Conservation (phyloP, 345 rosid genomes). For the Orychophragmus violaceus region DNA sequence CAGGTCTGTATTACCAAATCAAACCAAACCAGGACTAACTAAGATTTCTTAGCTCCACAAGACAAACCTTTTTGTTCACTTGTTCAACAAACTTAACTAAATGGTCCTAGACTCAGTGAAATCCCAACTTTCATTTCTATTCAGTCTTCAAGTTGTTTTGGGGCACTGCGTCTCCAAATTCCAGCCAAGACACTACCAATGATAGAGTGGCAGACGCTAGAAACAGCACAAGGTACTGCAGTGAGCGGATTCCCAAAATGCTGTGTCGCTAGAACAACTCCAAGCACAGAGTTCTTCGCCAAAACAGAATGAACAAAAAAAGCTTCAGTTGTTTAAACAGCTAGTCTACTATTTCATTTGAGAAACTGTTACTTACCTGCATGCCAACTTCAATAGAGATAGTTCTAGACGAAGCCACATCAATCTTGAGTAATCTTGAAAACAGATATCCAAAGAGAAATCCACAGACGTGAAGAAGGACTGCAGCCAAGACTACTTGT, state of each 20-base stretch:
- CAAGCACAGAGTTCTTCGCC: constrained; percentile 81
- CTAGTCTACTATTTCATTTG: not conserved
- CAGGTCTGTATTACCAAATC: not conserved
- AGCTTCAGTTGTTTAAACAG: not conserved
- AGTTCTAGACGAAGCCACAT: constrained; percentile 60
- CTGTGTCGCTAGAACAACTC: constrained; percentile 79
- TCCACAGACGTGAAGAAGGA: constrained; percentile 75
- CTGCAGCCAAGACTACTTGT: constrained; percentile 60
- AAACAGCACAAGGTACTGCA: constrained; percentile 85
- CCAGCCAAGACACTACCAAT: constrained; percentile 76
- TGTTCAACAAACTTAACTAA: constrained; percentile 8
- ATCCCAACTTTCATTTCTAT: not conserved
- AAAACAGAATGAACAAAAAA: not conserved
- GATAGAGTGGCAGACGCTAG: constrained; percentile 76
- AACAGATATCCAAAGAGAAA: constrained; percentile 83
- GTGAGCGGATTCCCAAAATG: constrained; percentile 87
- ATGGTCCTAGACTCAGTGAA: constrained; percentile 1
- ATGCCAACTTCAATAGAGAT: constrained; percentile 91
- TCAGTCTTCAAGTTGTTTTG: constrained; percentile 37
- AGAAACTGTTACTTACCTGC: constrained; percentile 53
- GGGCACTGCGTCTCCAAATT: constrained; percentile 56
- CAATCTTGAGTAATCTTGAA: constrained; percentile 53
- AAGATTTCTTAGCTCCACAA: not conserved
- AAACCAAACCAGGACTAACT: not conserved
- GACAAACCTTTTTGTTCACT: constrained; percentile 8